Percentiles rank a stretch among this genome's conserved stretches.
These are phyloP conservation scores for Pseudonectria foliicola DNA, from an alignment of 2,329 filamentous ascomycete genomes.

Conservation along the genomic window DNA sequence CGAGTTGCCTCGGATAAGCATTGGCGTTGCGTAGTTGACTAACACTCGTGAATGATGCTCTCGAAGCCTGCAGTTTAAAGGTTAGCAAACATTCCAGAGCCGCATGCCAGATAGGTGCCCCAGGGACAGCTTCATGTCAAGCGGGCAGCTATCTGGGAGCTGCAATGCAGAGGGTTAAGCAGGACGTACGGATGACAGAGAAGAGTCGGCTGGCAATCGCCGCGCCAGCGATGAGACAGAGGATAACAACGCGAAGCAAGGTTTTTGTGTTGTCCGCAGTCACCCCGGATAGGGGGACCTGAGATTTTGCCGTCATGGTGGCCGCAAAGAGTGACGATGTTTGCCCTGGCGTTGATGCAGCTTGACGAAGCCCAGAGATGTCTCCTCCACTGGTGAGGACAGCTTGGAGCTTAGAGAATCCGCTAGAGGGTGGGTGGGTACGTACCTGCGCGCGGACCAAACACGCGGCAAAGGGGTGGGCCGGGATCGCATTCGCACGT, in stretches of 20 bases:
- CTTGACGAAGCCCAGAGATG: constrained; percentile 22
- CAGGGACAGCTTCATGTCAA: no score
- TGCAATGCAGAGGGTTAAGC: not conserved
- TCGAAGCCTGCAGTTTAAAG: constrained; percentile 65
- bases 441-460: constrained; percentile 9
- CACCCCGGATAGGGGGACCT: constrained; percentile 64
- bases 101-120: no score
- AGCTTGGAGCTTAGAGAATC: constrained; percentile 36
- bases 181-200: constrained; percentile 84
- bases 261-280: constrained; percentile 76
- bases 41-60: constrained; percentile 99
- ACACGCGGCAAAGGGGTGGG: not conserved
- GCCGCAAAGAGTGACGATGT: constrained; percentile 26
- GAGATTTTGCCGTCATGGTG: constrained; percentile 38
- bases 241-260: constrained; percentile 81
- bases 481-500: constrained; percentile 4
- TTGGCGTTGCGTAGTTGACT: constrained; percentile 34
- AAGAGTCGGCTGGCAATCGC: constrained; percentile 91
- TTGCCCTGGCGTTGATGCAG: constrained; percentile 26
- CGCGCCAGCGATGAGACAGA: constrained; percentile 82
- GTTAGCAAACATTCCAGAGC: constrained; percentile 25
- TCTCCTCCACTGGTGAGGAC: constrained; percentile 26
- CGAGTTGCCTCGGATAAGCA: constrained; percentile 6
- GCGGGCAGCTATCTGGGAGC: not conserved
- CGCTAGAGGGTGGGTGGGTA: constrained; percentile 17